Conservation (phyloP, 179 eudicot genomes). For the Heliamphora pulchella region DNA sequence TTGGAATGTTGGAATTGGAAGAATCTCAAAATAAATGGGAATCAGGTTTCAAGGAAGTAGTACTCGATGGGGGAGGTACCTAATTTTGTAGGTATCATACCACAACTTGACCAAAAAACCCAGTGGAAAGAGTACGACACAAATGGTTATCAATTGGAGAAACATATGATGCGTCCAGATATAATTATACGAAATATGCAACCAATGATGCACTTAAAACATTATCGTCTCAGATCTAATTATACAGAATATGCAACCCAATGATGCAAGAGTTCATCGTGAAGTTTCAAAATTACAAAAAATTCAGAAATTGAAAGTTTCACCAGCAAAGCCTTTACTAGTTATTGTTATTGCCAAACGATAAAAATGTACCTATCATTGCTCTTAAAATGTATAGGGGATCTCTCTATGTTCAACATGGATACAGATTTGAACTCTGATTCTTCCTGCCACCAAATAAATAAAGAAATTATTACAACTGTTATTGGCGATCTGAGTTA, state of each 20-base stretch:
- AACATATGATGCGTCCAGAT: no score
- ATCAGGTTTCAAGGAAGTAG: no score
- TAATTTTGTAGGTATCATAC: no score
- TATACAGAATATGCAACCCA: slow-evolving; percentile 4
- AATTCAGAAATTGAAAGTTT: neutral
- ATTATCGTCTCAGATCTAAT: neutral
- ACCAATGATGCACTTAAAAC: neutral
- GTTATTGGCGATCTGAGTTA: neutral
- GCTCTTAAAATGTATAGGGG: slow-evolving; percentile 8
- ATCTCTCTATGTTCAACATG: slow-evolving; percentile 9
- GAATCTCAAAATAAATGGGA: no score
- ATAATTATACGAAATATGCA: no score
- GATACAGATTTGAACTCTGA: slow-evolving; percentile 9
- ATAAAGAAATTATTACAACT: neutral
- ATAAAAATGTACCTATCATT: slow-evolving; percentile 3
- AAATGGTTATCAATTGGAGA: no score
- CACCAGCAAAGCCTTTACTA: neutral
- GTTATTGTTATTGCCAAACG: neutral
- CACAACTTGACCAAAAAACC: no score
- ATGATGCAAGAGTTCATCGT: neutral
- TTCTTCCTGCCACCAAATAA: slow-evolving; percentile 13
- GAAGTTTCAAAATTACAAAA: slow-evolving; percentile 2
- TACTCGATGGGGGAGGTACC: no score
- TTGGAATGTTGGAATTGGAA: no score
- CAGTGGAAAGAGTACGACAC: no score